Conservation (phyloP, 2,329 filamentous ascomycete species). For the Fusarium mangiferae region DNA sequence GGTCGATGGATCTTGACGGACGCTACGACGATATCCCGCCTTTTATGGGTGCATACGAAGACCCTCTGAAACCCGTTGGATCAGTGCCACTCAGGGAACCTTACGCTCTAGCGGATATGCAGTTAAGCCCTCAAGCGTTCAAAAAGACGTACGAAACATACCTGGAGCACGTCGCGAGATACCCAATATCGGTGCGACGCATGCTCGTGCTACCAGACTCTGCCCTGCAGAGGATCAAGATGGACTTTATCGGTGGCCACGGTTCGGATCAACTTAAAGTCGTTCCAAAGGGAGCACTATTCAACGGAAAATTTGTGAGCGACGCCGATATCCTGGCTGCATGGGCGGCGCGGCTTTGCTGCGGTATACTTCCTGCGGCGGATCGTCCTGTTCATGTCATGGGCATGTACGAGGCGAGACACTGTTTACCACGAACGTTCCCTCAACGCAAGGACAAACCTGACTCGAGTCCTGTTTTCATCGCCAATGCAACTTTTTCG, state of each 20-base stretch:
- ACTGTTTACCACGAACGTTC: not conserved
- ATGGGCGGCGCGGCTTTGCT: constrained; percentile 5
- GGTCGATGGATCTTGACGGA: not conserved
- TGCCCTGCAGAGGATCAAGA: not conserved
- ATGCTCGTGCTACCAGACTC: constrained; percentile 1
- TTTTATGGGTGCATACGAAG: constrained; percentile 2
- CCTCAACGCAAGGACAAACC: constrained; percentile 2
- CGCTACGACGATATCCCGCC: not conserved
- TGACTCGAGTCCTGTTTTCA: not conserved
- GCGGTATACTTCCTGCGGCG: not conserved
- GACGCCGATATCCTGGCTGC: not conserved
- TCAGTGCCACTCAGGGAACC: not conserved
- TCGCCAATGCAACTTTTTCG: constrained; percentile 6
- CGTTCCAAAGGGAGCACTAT: not conserved
- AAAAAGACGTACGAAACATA: constrained; percentile 1
- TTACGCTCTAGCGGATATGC: not conserved
- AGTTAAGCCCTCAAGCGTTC: not conserved
- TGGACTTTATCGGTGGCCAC: not conserved
- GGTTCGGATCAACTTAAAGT: not conserved
- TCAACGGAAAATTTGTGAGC: not conserved
- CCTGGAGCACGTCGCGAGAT: not conserved
- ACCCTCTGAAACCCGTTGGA: not conserved
- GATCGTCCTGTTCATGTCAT: constrained; percentile 1
- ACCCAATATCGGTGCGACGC: not conserved
- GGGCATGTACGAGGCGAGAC: constrained; percentile 9